Conservation (phyloP, 192 early-diverging fungal species). For the Coemansia sp. region DNA sequence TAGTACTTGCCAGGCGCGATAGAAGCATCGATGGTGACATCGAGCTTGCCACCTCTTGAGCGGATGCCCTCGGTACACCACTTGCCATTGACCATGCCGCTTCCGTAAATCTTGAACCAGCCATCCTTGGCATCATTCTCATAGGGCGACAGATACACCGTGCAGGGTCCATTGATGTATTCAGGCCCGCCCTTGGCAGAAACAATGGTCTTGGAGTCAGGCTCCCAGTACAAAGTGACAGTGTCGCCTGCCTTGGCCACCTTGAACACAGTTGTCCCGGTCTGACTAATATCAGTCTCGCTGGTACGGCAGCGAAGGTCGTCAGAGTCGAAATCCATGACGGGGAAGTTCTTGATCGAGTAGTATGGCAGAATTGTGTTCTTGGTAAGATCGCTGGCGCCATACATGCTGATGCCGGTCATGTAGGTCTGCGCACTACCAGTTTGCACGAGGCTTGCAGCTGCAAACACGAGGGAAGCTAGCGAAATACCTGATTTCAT, state of each 20-base stretch:
- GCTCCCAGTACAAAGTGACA: too few species aligned
- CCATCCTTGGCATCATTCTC: background rate
- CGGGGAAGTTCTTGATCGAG: background rate
- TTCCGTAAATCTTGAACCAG: background rate
- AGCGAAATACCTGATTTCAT: too few species aligned
- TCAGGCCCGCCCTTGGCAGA: background rate
- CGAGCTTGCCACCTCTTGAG: background rate
- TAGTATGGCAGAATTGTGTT: background rate
- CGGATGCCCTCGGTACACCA: background rate
- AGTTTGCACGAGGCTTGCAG: background rate
- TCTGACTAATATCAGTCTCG: too few species aligned
- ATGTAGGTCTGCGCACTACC: background rate
- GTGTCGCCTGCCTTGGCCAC: too few species aligned
- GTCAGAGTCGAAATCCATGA: too few species aligned
- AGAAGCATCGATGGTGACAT: background rate
- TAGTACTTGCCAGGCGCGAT: background rate
- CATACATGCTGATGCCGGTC: background rate
- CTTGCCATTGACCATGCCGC: background rate
- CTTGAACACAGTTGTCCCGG: too few species aligned
- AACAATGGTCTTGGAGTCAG: background rate
- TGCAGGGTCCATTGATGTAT: background rate
- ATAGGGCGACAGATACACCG: background rate
- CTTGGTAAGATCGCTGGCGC: background rate
- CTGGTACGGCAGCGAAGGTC: too few species aligned
- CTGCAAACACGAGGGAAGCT: background rate